Evolutionary conservation across 306 rosid species (phyloP).

Genomic region (Fagus crenata): DNA sequence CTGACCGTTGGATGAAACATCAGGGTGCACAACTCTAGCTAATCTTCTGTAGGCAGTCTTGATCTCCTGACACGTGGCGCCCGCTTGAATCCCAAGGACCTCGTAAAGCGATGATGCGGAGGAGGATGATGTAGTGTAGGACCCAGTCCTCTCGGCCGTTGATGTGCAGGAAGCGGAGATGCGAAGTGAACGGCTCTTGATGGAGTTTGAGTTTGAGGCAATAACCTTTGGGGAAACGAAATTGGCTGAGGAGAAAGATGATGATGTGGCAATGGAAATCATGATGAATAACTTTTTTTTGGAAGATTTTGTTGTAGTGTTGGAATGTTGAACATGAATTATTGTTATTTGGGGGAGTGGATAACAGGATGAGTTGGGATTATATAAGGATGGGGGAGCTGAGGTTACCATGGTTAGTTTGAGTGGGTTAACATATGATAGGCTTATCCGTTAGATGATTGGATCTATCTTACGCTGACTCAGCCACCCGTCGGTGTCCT

Average conservation of each 20-base stretch:
- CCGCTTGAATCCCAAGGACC: slow-evolving; percentile 42
- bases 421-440: neutral
- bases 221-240: neutral
- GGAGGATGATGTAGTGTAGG: slow-evolving; percentile 9
- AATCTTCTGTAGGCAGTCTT: slow-evolving; percentile 48
- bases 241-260: slow-evolving; percentile 16
- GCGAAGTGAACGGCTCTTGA: slow-evolving; percentile 19
- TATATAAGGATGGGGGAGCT: slow-evolving; percentile 4
- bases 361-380: neutral
- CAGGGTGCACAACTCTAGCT: slow-evolving; percentile 48
- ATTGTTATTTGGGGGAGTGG: neutral
- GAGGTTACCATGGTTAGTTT: slow-evolving; percentile 26
- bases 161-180: slow-evolving; percentile 35
- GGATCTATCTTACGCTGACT: slow-evolving; percentile 16
- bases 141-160: slow-evolving; percentile 34
- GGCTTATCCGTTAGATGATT: slow-evolving; percentile 25
- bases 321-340: neutral
- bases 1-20: slow-evolving; percentile 24
- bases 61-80: slow-evolving; percentile 44
- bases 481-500: slow-evolving; percentile 20
- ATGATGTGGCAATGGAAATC: slow-evolving; percentile 11
- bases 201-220: neutral
- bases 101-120: slow-evolving; percentile 41
- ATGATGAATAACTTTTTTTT: neutral
- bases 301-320: neutral